Percentiles rank a stretch among this genome's conserved stretches.
phyloP scores from a whole-genome alignment of 768 basidiomycete genomes.

The Pleurotus sapidus region DNA sequence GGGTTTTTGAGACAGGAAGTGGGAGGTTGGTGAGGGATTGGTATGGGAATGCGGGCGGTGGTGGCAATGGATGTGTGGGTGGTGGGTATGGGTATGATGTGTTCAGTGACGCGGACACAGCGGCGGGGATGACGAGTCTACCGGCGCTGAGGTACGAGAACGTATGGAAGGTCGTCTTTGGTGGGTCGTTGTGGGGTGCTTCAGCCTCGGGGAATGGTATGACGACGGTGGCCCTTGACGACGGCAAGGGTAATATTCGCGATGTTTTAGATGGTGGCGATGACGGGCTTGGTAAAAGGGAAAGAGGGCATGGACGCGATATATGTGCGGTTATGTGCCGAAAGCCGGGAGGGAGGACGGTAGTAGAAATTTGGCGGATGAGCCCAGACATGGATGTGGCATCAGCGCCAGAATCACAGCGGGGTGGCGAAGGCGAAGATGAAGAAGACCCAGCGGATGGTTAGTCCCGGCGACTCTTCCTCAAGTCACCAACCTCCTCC shows the following conservation, averaged over 20 bases:
- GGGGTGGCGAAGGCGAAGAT: too few species aligned
- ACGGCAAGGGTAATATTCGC: too few species aligned
- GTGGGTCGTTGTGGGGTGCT: conserved; percentile 25
- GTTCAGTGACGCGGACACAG: conserved; percentile 9
- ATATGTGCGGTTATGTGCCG: conserved; percentile 75
- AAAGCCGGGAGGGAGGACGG: conserved; percentile 74
- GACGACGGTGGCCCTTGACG: conserved; percentile 18
- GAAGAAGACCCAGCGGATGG: too few species aligned
- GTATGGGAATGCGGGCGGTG: background rate
- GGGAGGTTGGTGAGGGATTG: conserved; percentile 35
- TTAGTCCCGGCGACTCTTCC: too few species aligned
- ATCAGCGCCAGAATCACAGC: too few species aligned
- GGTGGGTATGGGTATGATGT: background rate
- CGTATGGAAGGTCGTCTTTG: conserved; percentile 85
- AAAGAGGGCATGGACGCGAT: conserved; percentile 32
- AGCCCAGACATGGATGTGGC: conserved; percentile 26
- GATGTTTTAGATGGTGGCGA: too few species aligned
- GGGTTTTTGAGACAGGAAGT: conserved; percentile 65
- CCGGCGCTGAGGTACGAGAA: conserved; percentile 61
- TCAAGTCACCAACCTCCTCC: too few species aligned
- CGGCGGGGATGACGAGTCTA: conserved; percentile 48
- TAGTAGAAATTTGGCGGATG: conserved; percentile 86
- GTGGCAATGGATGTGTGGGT: background rate
- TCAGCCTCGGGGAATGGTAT: conserved; percentile 9
- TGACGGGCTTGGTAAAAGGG: too few species aligned